These are phyloP conservation scores for Leccinum olivaceopallidum DNA, from an alignment of 768 basidiomycete species.

Conservation along the genomic window DNA sequence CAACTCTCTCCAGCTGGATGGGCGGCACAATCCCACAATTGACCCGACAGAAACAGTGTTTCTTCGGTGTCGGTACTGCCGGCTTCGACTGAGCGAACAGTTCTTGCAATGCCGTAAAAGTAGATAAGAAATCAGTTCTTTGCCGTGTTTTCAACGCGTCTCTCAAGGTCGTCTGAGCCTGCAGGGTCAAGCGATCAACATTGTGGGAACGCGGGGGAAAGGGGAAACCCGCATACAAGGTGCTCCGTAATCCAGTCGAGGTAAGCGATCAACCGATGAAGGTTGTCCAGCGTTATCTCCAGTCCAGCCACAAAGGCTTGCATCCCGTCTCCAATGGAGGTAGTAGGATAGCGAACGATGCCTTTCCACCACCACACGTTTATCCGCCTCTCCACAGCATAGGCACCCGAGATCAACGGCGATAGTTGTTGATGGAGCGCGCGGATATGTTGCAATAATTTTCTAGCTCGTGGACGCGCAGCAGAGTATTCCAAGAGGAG, in stretches of 20 bases:
- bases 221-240: conserved; percentile 18
- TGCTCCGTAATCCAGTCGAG: conserved; percentile 32
- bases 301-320: conserved; percentile 20
- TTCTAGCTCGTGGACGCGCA: conserved; percentile 22
- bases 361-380: conserved; percentile 12
- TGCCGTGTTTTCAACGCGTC: conserved; percentile 10
- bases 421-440: conserved; percentile 17
- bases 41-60: conserved; percentile 9
- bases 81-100: conserved; percentile 22
- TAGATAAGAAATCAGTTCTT: conserved; percentile 17
- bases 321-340: conserved; percentile 11
- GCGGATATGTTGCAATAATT: conserved; percentile 17
- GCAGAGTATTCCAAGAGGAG: conserved; percentile 35
- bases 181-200: conserved; percentile 8
- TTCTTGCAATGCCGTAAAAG: conserved; percentile 19
- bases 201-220: background rate
- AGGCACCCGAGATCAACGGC: background rate
- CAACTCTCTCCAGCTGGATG: conserved; percentile 11
- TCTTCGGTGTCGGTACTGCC: conserved; percentile 6
- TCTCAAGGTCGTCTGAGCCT: conserved; percentile 22
- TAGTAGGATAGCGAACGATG: background rate
- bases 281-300: conserved; percentile 22
- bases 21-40: background rate
- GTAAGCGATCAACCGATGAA: conserved; percentile 23
- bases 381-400: background rate